Percentiles rank a stretch among this genome's conserved stretches.
phyloP scores from a whole-genome alignment of 1,284 basidiomycete species.

The Schizophyllum amplum region DNA sequence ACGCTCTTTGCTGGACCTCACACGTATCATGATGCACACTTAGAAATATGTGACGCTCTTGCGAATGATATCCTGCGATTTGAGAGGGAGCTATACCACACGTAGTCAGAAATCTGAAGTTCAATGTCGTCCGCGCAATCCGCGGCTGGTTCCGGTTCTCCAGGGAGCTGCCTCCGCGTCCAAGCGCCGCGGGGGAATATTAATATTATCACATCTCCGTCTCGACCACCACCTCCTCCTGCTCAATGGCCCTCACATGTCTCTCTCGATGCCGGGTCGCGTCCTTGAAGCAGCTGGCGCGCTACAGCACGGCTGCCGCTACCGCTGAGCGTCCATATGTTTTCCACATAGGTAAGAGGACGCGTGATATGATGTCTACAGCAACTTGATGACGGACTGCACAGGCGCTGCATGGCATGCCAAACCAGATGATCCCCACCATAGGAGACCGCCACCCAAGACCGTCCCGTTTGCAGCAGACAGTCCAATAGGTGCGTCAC shows the following conservation, averaged over 20 bases:
- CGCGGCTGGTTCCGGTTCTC: not conserved
- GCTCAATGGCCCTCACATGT: not conserved
- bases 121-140: not conserved
- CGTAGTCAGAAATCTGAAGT: too few relatives aligned
- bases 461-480: not conserved
- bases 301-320: not conserved
- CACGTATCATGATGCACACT: too few relatives aligned
- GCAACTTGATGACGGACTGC: not conserved
- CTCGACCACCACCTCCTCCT: not conserved
- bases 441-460: not conserved
- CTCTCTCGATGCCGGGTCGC: not conserved
- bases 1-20: too few relatives aligned
- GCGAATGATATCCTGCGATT: too few relatives aligned
- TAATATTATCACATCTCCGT: too few relatives aligned
- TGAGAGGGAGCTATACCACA: too few relatives aligned
- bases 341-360: not conserved
- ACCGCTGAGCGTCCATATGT: not conserved
- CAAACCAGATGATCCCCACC: not conserved
- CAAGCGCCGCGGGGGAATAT: not conserved
- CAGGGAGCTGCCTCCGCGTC: not conserved
- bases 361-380: not conserved
- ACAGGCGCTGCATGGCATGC: not conserved
- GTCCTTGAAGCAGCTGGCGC: not conserved
- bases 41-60: too few relatives aligned
- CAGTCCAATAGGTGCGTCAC: not conserved